A percentile compares a stretch with the other conserved stretches of the same genome.
Conservation (phyloP, 2,329 filamentous ascomycete species). For the Bretziella fagacearum region DNA sequence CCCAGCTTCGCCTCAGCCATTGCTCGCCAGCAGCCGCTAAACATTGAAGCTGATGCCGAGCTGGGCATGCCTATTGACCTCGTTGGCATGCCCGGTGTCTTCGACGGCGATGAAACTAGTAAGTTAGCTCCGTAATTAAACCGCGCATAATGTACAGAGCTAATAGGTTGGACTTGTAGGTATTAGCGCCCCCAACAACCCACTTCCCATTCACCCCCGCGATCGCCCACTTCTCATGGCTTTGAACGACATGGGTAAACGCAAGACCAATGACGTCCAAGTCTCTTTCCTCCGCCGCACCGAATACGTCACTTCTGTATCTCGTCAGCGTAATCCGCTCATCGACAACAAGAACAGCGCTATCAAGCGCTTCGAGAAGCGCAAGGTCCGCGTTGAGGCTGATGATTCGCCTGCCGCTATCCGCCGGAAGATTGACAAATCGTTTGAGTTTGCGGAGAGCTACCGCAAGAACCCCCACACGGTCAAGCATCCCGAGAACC, state of each 20-base stretch:
- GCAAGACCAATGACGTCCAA: conserved; percentile 54
- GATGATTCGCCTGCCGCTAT: conserved; percentile 49
- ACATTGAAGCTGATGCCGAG: conserved; percentile 94
- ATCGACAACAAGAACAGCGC: conserved; percentile 18
- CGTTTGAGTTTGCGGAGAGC: conserved; percentile 37
- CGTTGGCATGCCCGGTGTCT: conserved; percentile 85
- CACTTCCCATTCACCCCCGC: conserved; percentile 59
- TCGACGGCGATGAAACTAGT: conserved; percentile 92
- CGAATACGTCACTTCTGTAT: conserved; percentile 68
- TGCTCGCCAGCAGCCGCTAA: conserved; percentile 78
- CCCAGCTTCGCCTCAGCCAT: conserved; percentile 80
- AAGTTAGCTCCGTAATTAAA: conserved; percentile 21
- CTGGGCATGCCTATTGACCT: conserved; percentile 94
- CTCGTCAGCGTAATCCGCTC: conserved; percentile 23
- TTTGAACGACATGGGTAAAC: conserved; percentile 70
- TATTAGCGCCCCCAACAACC: conserved; percentile 60
- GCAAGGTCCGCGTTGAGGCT: conserved; percentile 37
- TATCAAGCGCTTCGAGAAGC: conserved; percentile 20
- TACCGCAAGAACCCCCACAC: conserved; percentile 37
- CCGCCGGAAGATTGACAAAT: conserved; percentile 48
- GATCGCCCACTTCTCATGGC: conserved; percentile 73
- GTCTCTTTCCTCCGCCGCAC: conserved; percentile 92
- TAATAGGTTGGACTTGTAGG: conserved; percentile 30
- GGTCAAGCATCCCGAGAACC: conserved; percentile 42
- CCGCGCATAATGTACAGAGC: background rate